Conservation (phyloP, 768 basidiomycete genomes). For the Strobilomyces dryophilus region DNA sequence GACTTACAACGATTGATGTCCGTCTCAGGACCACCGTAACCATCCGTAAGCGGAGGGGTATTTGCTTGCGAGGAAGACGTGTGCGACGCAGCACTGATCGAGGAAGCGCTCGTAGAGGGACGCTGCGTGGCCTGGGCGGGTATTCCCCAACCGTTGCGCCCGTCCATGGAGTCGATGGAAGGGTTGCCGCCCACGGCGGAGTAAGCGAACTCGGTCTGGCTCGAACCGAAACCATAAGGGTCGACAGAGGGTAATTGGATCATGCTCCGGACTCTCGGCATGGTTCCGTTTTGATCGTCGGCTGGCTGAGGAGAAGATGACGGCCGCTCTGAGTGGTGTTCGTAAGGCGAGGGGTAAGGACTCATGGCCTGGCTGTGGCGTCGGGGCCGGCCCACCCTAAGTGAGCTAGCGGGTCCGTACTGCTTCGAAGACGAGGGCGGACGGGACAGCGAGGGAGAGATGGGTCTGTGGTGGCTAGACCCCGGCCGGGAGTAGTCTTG, state of each 20-base stretch:
- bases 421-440: constrained; percentile 65
- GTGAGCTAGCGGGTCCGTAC: constrained; percentile 44
- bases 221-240: constrained; percentile 58
- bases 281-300: constrained; percentile 41
- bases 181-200: constrained; percentile 51
- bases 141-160: constrained; percentile 40
- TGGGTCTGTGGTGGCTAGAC: constrained; percentile 64
- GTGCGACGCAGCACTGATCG: constrained; percentile 71
- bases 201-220: constrained; percentile 79
- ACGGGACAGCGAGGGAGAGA: constrained; percentile 63
- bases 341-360: constrained; percentile 83
- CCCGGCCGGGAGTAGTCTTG: constrained; percentile 68
- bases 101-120: constrained; percentile 69
- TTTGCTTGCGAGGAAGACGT: constrained; percentile 79
- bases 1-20: constrained; percentile 84
- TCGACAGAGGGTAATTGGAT: constrained; percentile 74
- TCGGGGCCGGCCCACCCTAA: constrained; percentile 68
- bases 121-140: constrained; percentile 40
- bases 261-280: constrained; percentile 81
- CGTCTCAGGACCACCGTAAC: constrained; percentile 59
- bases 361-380: constrained; percentile 86
- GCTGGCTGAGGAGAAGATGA: constrained; percentile 70
- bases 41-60: constrained; percentile 67
- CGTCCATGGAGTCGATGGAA: constrained; percentile 37
- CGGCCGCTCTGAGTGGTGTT: constrained; percentile 60